Conservation (phyloP, 176 grass and related monocot species). For the Microstegium vimineum region DNA sequence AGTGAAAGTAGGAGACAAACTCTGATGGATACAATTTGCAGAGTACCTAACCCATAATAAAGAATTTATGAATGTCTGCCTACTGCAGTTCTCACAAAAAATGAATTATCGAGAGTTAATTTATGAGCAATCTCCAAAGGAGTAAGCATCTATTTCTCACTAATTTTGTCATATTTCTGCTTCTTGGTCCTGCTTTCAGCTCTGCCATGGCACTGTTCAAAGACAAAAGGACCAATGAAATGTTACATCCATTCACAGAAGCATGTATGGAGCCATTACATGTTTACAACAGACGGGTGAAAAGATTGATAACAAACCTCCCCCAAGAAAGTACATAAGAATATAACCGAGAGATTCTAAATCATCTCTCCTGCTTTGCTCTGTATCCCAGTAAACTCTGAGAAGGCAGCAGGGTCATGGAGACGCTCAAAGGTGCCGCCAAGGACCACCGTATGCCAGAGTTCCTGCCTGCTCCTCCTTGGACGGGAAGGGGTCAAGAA, state of each 20-base stretch:
- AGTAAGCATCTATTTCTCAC: constrained; percentile 78
- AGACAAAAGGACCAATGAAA: background rate
- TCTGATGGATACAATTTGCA: constrained; percentile 74
- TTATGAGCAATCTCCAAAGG: constrained; percentile 50
- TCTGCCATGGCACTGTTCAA: constrained; percentile 68
- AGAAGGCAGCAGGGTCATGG: background rate
- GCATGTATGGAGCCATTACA: background rate
- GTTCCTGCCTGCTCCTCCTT: background rate
- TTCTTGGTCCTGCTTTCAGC: constrained; percentile 82
- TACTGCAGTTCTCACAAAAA: background rate
- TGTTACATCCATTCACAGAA: background rate
- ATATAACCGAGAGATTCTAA: constrained; percentile 80
- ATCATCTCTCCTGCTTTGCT: constrained; percentile 83
- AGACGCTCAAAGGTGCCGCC: background rate
- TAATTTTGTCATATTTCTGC: constrained; percentile 83
- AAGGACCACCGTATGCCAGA: background rate
- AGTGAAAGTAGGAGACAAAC: constrained; percentile 73
- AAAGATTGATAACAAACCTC: constrained; percentile 42
- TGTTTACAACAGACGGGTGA: background rate
- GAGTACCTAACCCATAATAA: constrained; percentile 38
- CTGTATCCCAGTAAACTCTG: constrained; percentile 32
- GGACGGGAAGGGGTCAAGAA: background rate
- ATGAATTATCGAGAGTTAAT: background rate
- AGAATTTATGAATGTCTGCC: constrained; percentile 1
- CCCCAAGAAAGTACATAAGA: constrained; percentile 78